Percentiles rank a stretch among this genome's conserved stretches.
phyloP scores from a whole-genome alignment of 768 basidiomycete species.

The Dictyophora rubrovolvata region DNA sequence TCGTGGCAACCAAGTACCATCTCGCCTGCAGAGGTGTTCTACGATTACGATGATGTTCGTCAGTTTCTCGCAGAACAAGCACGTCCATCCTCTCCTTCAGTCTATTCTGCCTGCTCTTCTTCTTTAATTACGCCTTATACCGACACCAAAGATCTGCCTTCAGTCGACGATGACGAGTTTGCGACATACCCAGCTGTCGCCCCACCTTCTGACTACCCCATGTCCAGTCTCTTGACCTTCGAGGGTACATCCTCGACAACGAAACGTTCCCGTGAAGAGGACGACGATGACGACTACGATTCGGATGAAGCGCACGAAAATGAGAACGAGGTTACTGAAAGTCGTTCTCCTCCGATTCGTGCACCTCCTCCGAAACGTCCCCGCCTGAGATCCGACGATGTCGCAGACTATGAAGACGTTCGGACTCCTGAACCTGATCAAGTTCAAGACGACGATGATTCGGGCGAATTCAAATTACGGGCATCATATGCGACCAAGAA shows the following conservation, averaged over 20 bases:
- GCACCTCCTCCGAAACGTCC: neutral
- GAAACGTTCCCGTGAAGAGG: neutral
- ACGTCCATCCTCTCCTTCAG: conserved; percentile 1
- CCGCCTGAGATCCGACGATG: neutral
- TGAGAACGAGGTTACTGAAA: neutral
- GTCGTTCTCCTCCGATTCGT: neutral
- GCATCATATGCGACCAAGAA: neutral
- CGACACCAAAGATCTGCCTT: neutral
- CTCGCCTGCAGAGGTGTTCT: neutral
- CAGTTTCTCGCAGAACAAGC: neutral
- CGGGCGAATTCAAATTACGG: neutral
- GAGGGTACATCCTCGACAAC: neutral
- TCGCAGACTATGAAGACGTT: neutral
- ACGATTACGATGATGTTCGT: conserved; percentile 2
- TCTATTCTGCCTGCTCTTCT: neutral
- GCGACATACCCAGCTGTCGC: neutral
- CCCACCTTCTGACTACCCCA: neutral
- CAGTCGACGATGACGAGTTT: neutral
- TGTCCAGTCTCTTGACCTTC: neutral
- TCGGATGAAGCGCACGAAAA: neutral
- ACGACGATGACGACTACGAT: neutral
- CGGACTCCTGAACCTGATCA: neutral
- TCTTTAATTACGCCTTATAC: neutral
- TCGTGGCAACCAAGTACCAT: neutral
- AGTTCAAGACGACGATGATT: neutral